Base-by-base conservation (phyloP, 1,284 basidiomycete species). In the Pyrrhoderma noxium region DNA sequence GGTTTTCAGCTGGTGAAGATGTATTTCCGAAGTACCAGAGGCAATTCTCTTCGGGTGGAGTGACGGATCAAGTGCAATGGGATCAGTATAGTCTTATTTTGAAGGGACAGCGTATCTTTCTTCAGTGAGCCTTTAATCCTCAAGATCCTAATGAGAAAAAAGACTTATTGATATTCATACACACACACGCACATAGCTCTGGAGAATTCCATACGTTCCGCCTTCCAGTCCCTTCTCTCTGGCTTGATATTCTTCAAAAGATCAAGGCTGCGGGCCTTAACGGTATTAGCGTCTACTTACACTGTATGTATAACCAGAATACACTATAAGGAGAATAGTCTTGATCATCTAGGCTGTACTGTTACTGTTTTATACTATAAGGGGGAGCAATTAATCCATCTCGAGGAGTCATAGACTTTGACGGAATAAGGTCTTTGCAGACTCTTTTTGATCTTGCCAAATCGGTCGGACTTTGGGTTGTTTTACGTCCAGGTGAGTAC, bases 131-230 rank as follows among this genome's bases (percentile, higher is more conserved):
- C 8, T 8, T 44, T 11, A 47, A 39, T 18, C 16, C 23, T 25
- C 38, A 39, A 21, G 34, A 18, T 35, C 2, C 35, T 11, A 38
- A 52, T 38, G 35, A 34, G 3, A 14, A 11, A n/a, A n/a, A n/a
- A n/a, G 27, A 19, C 8, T 36, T 47, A 36, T 13, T 0, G 35
- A 37, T 37, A 42, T 14, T 42, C 21, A 13, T 14, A 31, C 27
- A 5, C 27, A 31, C 27, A 31, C 11, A 31, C 11, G 11, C 27
- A 11, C 27, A 16, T 22, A 55, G 53, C 49, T 56, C 54, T 1
- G 87, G 87, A 39, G 89, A 92, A 64, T 89, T 92, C 62, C 89
- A 92, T 60, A 80, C 89, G 0, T 93, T 85, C 68, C 77, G 89
- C 18, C 69, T 91, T 1, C 89, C 89, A 1, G 82, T 89, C 0